Evolutionary conservation across 305 asterid species (phyloP).

Genomic region (Fraxinus floribunda): DNA sequence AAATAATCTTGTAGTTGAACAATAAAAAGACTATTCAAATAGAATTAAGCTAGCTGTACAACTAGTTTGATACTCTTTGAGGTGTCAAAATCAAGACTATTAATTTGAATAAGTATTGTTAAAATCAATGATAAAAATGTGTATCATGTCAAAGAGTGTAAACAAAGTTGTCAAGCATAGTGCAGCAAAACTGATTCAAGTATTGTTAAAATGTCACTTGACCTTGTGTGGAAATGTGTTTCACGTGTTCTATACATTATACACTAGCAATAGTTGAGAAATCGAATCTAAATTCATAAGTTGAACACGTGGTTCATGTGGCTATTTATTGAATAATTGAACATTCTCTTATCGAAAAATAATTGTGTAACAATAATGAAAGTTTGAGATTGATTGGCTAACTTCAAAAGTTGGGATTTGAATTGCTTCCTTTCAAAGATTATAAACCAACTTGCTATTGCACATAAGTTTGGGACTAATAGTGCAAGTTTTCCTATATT

Average conservation of each 20-base stretch:
- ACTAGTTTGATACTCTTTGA: not conserved
- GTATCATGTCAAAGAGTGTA: not conserved
- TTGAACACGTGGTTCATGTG: not conserved
- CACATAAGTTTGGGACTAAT: not conserved
- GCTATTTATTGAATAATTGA: not conserved
- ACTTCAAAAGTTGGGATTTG: not conserved
- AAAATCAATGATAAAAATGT: not conserved
- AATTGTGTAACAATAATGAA: not conserved
- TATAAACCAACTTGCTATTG: not conserved
- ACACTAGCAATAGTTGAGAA: not conserved
- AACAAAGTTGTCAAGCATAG: not conserved
- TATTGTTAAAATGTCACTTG: not conserved
- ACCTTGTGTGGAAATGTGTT: not conserved
- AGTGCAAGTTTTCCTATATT: not conserved
- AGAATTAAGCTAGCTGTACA: not conserved
- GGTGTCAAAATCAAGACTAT: not conserved
- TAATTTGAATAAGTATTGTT: not conserved
- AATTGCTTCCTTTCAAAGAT: not conserved
- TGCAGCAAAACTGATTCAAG: not conserved
- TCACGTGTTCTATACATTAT: not conserved
- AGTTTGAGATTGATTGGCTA: not conserved
- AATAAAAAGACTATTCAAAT: not conserved
- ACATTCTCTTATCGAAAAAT: not conserved
- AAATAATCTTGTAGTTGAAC: not conserved
- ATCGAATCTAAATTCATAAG: not conserved